Percentiles rank a stretch among this genome's conserved stretches.
Evolutionary conservation across 1,284 basidiomycete species (phyloP).

Genomic region (Apiotrichum siamense): DNA sequence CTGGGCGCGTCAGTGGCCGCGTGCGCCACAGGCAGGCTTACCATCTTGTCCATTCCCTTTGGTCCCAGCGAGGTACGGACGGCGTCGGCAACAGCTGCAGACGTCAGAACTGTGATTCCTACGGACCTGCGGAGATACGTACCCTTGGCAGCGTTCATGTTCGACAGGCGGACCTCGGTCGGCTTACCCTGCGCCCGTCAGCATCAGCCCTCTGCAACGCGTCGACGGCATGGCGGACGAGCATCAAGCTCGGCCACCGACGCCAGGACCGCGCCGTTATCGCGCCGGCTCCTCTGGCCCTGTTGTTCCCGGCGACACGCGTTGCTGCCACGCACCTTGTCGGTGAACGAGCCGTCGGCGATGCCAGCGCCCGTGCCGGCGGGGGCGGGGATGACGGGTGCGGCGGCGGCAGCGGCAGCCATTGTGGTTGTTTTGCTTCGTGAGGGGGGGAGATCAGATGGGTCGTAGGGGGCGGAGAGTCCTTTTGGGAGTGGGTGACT

Average conservation of each 20-base stretch:
- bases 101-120: conserved; percentile 6
- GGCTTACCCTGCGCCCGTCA: conserved; percentile 41
- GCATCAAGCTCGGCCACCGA: no score
- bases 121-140: background rate
- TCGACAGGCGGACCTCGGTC: conserved; percentile 81
- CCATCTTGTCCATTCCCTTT: conserved; percentile 99
- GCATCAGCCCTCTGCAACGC: conserved; percentile 7
- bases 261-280: no score
- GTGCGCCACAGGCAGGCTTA: conserved; percentile 39
- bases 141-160: conserved; percentile 96
- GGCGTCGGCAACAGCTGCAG: conserved; percentile 88
- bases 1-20: conserved; percentile 51
- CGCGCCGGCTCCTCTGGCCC: no score
- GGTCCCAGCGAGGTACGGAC: conserved; percentile 95
- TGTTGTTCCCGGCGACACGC: background rate
- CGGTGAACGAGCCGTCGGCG: conserved; percentile 36
- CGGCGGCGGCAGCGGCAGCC: conserved; percentile 18
- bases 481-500: background rate
- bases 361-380: conserved; percentile 24
- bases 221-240: no score
- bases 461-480: background rate
- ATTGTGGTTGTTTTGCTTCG: conserved; percentile 21
- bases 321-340: conserved; percentile 33
- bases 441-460: background rate
- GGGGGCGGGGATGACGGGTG: conserved; percentile 8